phyloP scores from a whole-genome alignment of 1,284 basidiomycete genomes.

The Sanghuangporus sanghuang region DNA sequence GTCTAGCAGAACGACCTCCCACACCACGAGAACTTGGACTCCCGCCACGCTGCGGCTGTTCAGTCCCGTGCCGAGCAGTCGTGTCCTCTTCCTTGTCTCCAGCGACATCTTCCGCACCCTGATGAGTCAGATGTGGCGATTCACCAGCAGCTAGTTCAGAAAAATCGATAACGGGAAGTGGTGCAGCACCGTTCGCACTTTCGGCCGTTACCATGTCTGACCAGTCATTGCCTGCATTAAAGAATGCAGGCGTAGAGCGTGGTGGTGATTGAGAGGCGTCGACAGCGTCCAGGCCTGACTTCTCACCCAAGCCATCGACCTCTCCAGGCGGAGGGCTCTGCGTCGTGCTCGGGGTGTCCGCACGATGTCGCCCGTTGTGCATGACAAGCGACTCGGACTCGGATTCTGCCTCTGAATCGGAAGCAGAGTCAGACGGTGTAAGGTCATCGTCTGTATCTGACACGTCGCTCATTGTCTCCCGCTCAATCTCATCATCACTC shows the following conservation, averaged over 20 bases:
- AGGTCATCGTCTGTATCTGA: constrained; percentile 43
- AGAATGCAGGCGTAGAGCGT: constrained; percentile 43
- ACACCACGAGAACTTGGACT: neutral
- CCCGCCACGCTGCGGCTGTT: neutral
- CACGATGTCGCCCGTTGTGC: constrained; percentile 39
- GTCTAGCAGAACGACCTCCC: constrained; percentile 56
- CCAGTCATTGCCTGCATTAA: constrained; percentile 55
- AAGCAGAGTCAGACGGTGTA: constrained; percentile 54
- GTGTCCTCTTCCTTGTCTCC: constrained; percentile 7
- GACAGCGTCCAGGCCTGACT: constrained; percentile 28
- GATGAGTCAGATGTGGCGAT: constrained; percentile 18
- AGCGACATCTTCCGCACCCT: constrained; percentile 30
- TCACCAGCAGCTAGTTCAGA: constrained; percentile 49
- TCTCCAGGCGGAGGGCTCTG: constrained; percentile 46
- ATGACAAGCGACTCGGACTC: constrained; percentile 51
- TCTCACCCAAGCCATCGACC: constrained; percentile 14
- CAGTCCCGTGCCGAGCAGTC: constrained; percentile 1
- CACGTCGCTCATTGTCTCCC: constrained; percentile 60
- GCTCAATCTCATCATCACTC: constrained; percentile 71
- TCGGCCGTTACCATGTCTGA: constrained; percentile 81
- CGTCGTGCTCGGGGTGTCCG: constrained; percentile 58
- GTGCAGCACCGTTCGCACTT: constrained; percentile 44
- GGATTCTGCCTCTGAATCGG: constrained; percentile 63
- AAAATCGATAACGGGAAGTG: constrained; percentile 78
- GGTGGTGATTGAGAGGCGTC: constrained; percentile 21